Percentiles rank a stretch among this genome's conserved stretches.
These are phyloP conservation scores for Hyphopichia fennica DNA, from an alignment of 1,139 yeast species.

Conservation along the genomic window DNA sequence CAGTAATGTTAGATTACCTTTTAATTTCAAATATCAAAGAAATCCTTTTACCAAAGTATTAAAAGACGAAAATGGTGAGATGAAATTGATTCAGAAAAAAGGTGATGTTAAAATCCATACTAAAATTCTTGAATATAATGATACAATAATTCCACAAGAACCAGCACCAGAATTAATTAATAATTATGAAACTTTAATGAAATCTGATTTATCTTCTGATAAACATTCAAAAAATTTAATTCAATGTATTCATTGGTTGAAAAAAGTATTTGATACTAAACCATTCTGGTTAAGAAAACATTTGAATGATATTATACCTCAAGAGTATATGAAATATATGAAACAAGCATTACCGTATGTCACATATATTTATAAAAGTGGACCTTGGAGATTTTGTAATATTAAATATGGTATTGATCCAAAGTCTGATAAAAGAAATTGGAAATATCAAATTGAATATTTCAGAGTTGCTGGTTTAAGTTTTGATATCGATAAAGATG, in stretches of 20 bases:
- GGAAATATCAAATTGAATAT: conserved; percentile 80
- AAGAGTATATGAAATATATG: conserved; percentile 49
- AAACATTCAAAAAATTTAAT: conserved; percentile 33
- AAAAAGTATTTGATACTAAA: conserved; percentile 57
- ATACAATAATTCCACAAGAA: conserved; percentile 26
- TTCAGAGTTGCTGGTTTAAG: conserved; percentile 56
- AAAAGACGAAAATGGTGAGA: conserved; percentile 65
- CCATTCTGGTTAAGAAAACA: conserved; percentile 90
- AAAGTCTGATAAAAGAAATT: conserved; percentile 49
- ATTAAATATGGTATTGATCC: conserved; percentile 83
- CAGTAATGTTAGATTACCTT: conserved; percentile 74
- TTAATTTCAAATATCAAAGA: conserved; percentile 51
- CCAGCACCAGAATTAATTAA: conserved; percentile 41
- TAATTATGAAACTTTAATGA: conserved; percentile 27
- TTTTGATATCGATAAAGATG: conserved; percentile 11
- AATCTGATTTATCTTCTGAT: conserved; percentile 8
- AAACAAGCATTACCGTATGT: conserved; percentile 83
- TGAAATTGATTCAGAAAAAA: conserved; percentile 39
- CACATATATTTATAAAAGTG: conserved; percentile 76
- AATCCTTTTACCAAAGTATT: conserved; percentile 53
- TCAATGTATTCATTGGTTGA: conserved; percentile 55
- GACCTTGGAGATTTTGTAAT: conserved; percentile 96
- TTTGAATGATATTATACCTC: conserved; percentile 58
- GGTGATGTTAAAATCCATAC: conserved; percentile 48
- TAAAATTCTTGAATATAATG: conserved; percentile 35